Evolutionary conservation across 116 monocot genomes (phyloP).

Genomic region (Papilionanthe hybrid): DNA sequence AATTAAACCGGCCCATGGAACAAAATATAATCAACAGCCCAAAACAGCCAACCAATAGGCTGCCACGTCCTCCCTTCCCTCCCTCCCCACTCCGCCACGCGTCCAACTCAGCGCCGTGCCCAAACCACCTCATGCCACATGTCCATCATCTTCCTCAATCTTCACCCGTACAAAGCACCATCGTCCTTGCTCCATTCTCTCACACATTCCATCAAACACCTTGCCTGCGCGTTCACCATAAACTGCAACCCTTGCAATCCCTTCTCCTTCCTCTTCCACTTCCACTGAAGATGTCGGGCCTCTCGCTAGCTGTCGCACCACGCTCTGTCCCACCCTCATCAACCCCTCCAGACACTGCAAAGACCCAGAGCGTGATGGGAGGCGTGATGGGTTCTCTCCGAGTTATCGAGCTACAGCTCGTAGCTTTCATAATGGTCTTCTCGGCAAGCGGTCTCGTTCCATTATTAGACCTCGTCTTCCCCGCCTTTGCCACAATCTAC

Average conservation of each 20-base stretch:
- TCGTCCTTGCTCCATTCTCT: neutral
- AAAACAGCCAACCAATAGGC: neutral
- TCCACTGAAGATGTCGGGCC: conserved; percentile 50
- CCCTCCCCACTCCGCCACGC: neutral
- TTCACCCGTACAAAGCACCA: neutral
- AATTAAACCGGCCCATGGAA: no score
- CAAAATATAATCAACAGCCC: no score
- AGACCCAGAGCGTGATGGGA: conserved; percentile 9
- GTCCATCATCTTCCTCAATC: neutral
- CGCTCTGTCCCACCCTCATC: neutral
- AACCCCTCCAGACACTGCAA: neutral
- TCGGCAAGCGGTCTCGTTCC: conserved; percentile 93
- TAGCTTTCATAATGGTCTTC: conserved; percentile 98
- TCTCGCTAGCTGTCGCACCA: conserved; percentile 45
- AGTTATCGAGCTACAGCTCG: conserved; percentile 92
- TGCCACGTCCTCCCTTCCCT: neutral
- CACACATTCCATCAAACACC: neutral
- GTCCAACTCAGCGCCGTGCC: neutral
- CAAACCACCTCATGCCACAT: neutral
- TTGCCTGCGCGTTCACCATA: neutral
- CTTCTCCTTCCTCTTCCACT: neutral
- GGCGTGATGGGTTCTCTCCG: conserved; percentile 85
- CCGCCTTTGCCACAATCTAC: conserved; percentile 62
- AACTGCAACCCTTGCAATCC: neutral
- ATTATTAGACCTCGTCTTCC: conserved; percentile 74